Conservation (phyloP, 495 filamentous ascomycete genomes). For the Penicillium odoratum region DNA sequence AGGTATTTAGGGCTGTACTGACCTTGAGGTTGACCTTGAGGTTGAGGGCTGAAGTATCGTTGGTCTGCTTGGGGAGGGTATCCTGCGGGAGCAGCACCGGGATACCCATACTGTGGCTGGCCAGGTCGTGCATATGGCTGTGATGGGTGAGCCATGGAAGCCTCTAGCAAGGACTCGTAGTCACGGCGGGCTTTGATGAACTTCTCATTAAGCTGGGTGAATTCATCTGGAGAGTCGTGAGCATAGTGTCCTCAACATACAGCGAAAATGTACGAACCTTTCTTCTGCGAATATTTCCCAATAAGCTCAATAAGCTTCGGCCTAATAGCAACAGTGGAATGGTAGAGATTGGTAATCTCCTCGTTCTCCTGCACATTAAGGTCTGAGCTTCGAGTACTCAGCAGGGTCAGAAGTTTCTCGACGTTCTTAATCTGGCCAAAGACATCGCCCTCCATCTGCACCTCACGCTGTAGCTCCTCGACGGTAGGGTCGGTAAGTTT, state of each 20-base stretch:
- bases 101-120: constrained; percentile 65
- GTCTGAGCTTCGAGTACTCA: constrained; percentile 92
- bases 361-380: constrained; percentile 86
- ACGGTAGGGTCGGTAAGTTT: constrained; percentile 92
- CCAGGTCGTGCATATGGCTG: constrained; percentile 68
- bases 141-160: constrained; percentile 88
- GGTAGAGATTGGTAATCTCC: constrained; percentile 90
- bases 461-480: constrained; percentile 92
- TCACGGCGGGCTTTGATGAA: constrained; percentile 98
- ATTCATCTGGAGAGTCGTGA: constrained; percentile 69
- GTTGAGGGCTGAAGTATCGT: constrained; percentile 67
- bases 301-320: constrained; percentile 98
- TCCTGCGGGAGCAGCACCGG: constrained; percentile 48
- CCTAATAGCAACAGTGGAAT: constrained; percentile 88
- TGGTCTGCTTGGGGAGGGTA: constrained; percentile 62
- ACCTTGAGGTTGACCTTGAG: constrained; percentile 55
- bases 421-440: constrained; percentile 99
- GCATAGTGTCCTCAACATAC: constrained; percentile 6
- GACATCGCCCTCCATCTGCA: constrained; percentile 95
- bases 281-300: constrained; percentile 99
- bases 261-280: constrained; percentile 58
- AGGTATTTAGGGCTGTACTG: constrained; percentile 10
- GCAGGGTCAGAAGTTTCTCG: constrained; percentile 87
- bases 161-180: constrained; percentile 92
- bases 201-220: constrained; percentile 97